Evolutionary conservation across 164 flowering plant species (phyloP).

Genomic region (Nelumbo lutea): DNA sequence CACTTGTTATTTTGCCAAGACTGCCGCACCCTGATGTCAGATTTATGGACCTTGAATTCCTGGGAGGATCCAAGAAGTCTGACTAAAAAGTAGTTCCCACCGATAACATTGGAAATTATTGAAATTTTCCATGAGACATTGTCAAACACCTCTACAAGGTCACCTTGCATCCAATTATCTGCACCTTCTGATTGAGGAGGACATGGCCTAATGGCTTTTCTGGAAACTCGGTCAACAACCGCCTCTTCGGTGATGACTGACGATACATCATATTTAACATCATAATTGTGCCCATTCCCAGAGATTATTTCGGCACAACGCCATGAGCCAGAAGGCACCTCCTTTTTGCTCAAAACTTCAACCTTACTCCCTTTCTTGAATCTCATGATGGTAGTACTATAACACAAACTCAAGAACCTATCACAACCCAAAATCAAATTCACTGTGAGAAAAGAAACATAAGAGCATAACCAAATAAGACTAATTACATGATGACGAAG

Average conservation of each 20-base stretch:
- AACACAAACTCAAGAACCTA: neutral
- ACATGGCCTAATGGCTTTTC: constrained; percentile 38
- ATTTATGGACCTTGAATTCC: constrained; percentile 26
- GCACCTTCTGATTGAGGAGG: constrained; percentile 24
- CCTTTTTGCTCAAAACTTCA: constrained; percentile 3
- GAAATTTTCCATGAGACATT: constrained; percentile 38
- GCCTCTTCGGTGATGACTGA: constrained; percentile 1
- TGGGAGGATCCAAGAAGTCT: constrained; percentile 43
- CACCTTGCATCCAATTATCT: constrained; percentile 27
- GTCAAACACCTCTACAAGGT: constrained; percentile 42
- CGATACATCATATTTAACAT: constrained; percentile 20
- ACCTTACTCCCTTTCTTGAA: constrained; percentile 36
- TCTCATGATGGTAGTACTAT: constrained; percentile 18
- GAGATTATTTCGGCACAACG: constrained; percentile 32
- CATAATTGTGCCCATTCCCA: constrained; percentile 38
- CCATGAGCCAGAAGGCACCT: constrained; percentile 23
- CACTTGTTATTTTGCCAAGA: constrained; percentile 50
- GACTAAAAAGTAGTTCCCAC: constrained; percentile 27
- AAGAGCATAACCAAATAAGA: too few relatives aligned
- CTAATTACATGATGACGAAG: too few relatives aligned
- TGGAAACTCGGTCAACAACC: constrained; percentile 31
- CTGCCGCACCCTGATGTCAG: constrained; percentile 40
- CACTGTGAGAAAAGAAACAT: neutral
- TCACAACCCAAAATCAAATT: neutral
- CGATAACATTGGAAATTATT: constrained; percentile 21